Evolutionary conservation across 2,329 filamentous ascomycete species (phyloP).

Genomic region (Acarospora socialis): DNA sequence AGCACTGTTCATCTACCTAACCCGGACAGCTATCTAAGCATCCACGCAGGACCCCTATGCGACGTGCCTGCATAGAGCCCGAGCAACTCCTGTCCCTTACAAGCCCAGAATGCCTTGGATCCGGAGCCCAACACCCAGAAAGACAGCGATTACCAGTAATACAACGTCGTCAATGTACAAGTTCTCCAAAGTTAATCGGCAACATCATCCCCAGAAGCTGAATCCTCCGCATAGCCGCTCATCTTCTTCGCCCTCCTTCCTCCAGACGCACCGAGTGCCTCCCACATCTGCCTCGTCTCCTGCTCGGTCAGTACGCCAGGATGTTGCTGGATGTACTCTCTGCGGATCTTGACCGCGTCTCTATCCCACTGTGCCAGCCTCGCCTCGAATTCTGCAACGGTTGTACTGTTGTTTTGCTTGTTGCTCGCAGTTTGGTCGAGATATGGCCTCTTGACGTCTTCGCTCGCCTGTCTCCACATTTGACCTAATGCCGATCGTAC

Average conservation of each 20-base stretch:
- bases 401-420: constrained; percentile 49
- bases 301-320: constrained; percentile 10
- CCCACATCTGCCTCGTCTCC: constrained; percentile 13
- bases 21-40: too few species aligned
- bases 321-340: constrained; percentile 11
- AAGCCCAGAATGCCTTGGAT: too few species aligned
- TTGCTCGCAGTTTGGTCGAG: constrained; percentile 58
- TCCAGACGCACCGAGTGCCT: constrained; percentile 7
- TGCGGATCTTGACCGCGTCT: constrained; percentile 31
- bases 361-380: constrained; percentile 58
- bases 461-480: constrained; percentile 71
- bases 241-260: constrained; percentile 11
- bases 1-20: too few species aligned
- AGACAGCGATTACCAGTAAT: too few species aligned
- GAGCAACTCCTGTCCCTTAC: too few species aligned
- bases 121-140: too few species aligned
- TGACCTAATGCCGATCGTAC: constrained; percentile 73
- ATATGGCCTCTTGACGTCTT: constrained; percentile 62
- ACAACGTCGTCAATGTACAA: too few species aligned
- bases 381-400: constrained; percentile 45
- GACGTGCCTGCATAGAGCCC: too few species aligned
- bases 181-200: too few species aligned
- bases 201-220: too few species aligned
- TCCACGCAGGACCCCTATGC: too few species aligned
- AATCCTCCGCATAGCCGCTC: constrained; percentile 12